phyloP scores from a whole-genome alignment of 2,329 filamentous ascomycete genomes.

The Colletotrichum caudatum region DNA sequence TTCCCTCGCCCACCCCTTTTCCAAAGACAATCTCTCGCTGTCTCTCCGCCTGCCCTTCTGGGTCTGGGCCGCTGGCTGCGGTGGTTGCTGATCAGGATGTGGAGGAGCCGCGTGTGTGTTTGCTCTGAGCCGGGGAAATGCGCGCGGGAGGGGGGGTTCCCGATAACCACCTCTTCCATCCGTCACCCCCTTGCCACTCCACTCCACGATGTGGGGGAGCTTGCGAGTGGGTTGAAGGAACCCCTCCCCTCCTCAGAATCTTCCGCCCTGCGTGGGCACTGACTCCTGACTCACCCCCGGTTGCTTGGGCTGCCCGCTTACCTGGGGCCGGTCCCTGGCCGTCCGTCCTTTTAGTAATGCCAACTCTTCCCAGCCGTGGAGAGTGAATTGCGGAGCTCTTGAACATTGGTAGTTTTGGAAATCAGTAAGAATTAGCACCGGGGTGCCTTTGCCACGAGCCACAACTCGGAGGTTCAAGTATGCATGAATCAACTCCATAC shows the following conservation, averaged over 20 bases:
- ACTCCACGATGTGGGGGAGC: conserved; percentile 25
- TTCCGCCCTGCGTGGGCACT: conserved; percentile 2
- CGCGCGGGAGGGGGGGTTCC: conserved; percentile 5
- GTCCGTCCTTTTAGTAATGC: conserved; percentile 17
- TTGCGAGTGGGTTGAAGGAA: not conserved
- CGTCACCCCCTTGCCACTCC: conserved; percentile 15
- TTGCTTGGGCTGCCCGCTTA: not conserved
- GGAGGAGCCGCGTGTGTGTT: conserved; percentile 15
- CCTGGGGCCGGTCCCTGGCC: conserved; percentile 1
- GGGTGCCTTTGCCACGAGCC: conserved; percentile 4
- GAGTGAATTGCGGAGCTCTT: not conserved
- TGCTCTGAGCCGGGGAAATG: conserved; percentile 31
- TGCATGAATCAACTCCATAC: not conserved
- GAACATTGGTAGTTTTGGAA: not conserved
- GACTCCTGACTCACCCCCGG: conserved; percentile 25
- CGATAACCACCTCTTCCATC: not conserved
- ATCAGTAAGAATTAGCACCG: not conserved
- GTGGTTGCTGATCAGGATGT: not conserved
- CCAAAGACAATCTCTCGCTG: not conserved
- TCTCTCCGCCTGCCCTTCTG: not conserved
- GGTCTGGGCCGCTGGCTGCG: not conserved
- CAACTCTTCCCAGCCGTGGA: not conserved
- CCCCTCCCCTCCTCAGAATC: not conserved
- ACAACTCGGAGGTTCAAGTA: not conserved
- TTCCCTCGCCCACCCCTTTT: conserved; percentile 10